These are phyloP conservation scores for Aphanoascus verrucosus DNA, from an alignment of 2,329 filamentous ascomycete genomes.

Conservation along the genomic window DNA sequence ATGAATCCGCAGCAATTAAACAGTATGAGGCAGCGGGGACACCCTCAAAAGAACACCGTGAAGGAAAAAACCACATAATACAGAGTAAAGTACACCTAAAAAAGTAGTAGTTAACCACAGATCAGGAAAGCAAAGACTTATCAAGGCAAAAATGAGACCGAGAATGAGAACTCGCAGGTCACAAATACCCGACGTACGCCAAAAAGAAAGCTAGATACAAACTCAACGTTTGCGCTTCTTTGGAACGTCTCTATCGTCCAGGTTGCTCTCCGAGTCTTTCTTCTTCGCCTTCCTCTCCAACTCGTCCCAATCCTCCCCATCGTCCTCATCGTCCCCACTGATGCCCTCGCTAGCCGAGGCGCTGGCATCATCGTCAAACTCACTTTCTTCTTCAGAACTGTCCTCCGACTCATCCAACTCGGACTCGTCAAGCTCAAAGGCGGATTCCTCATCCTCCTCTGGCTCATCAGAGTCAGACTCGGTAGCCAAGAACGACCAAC, in stretches of 20 bases:
- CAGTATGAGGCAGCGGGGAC: not conserved
- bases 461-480: conserved; percentile 77
- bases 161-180: not conserved
- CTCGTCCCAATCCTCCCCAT: conserved; percentile 88
- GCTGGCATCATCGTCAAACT: conserved; percentile 85
- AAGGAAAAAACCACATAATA: not conserved
- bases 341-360: conserved; percentile 60
- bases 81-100: conserved; percentile 1
- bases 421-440: conserved; percentile 80
- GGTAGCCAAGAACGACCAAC: conserved; percentile 82
- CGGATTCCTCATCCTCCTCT: conserved; percentile 71
- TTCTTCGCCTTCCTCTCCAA: conserved; percentile 71
- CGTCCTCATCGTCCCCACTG: conserved; percentile 52
- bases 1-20: not conserved
- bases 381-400: conserved; percentile 76
- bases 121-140: not conserved
- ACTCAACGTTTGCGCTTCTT: conserved; percentile 61
- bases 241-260: conserved; percentile 47
- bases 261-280: conserved; percentile 48
- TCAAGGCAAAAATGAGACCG: not conserved
- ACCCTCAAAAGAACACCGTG: not conserved
- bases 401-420: conserved; percentile 65
- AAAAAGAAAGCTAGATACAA: not conserved
- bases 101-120: not conserved
- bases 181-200: not conserved